Conservation (phyloP, 306 rosid species). For the Purshia tridentata region DNA sequence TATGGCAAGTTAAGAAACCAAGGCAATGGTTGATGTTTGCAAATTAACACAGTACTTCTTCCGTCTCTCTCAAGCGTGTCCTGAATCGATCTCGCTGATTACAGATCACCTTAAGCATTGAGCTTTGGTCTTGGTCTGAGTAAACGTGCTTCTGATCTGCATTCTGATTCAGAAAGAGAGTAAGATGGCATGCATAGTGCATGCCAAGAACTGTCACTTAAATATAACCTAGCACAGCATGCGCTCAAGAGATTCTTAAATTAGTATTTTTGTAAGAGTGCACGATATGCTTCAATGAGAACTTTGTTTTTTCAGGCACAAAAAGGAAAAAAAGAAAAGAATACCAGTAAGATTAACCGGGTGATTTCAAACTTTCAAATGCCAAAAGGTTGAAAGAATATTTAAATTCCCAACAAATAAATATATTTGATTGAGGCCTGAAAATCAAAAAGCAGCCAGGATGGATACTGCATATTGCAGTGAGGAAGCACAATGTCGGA, state of each 20-base stretch:
- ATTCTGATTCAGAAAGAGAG: constrained; percentile 46
- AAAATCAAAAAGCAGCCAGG: background rate
- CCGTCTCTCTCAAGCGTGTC: constrained; percentile 86
- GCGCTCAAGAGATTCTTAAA: background rate
- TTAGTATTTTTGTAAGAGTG: background rate
- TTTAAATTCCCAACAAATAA: background rate
- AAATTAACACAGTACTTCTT: constrained; percentile 58
- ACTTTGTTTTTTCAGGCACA: too few relatives aligned
- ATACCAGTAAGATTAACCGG: background rate
- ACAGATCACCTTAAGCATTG: constrained; percentile 98
- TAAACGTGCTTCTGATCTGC: constrained; percentile 60
- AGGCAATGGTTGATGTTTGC: constrained; percentile 13
- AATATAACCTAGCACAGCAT: background rate
- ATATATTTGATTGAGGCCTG: background rate
- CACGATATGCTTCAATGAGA: background rate
- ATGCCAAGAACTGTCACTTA: background rate
- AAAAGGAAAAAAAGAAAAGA: background rate
- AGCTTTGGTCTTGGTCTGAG: constrained; percentile 83
- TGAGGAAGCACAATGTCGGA: background rate
- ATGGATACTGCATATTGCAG: background rate
- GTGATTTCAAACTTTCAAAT: background rate
- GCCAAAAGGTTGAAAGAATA: background rate
- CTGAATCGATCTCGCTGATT: constrained; percentile 96
- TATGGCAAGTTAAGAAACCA: background rate
- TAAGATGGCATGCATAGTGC: background rate